Evolutionary conservation across 2,329 filamentous ascomycete genomes (phyloP).

Genomic region (Epichloe festucae): DNA sequence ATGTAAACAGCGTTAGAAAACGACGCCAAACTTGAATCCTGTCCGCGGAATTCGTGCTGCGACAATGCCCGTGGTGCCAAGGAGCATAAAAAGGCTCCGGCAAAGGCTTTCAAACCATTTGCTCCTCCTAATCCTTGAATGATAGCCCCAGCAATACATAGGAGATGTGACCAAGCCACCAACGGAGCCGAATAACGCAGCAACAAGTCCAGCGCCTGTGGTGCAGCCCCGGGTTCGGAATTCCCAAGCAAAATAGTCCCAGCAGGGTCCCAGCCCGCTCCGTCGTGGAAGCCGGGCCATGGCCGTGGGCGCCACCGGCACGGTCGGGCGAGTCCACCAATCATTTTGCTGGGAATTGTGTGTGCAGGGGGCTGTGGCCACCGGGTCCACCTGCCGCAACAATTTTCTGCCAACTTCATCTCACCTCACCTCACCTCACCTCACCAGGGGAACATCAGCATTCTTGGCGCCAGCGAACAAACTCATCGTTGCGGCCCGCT

Average conservation of each 20-base stretch:
- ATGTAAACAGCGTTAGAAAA: too few relatives aligned
- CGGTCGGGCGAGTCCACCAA: neutral
- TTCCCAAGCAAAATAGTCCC: neutral
- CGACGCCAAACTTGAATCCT: too few relatives aligned
- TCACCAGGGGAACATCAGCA: neutral
- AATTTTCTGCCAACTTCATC: conserved; percentile 1
- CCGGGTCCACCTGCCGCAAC: neutral
- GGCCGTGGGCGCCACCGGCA: neutral
- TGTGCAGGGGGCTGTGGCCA: neutral
- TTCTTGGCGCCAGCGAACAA: conserved; percentile 1
- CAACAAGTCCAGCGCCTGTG: too few relatives aligned
- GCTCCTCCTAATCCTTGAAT: too few relatives aligned
- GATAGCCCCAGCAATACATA: too few relatives aligned
- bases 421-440: neutral
- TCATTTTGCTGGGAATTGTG: neutral
- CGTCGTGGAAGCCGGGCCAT: neutral
- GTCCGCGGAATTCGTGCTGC: too few relatives aligned
- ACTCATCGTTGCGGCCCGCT: neutral
- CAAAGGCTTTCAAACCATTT: too few relatives aligned
- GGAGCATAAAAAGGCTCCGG: too few relatives aligned
- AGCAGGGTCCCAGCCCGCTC: neutral
- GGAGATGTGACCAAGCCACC: too few relatives aligned
- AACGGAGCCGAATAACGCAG: too few relatives aligned
- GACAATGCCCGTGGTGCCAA: too few relatives aligned
- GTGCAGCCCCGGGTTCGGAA: too few relatives aligned